These are phyloP conservation scores for Pachysandra terminalis DNA, from an alignment of 164 flowering plant genomes.

Conservation along the genomic window DNA sequence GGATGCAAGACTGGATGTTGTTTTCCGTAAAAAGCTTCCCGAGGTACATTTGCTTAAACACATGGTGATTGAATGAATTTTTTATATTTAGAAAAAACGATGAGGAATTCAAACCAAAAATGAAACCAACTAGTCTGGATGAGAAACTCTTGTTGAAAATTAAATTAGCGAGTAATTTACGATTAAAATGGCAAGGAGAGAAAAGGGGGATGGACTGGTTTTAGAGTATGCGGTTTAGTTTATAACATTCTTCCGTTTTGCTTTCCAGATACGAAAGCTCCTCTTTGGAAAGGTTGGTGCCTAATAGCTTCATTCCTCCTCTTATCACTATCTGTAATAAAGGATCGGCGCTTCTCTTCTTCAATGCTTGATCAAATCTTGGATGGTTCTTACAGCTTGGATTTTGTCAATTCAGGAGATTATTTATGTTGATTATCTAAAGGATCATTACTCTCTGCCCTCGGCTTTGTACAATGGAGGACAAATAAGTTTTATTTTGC, in stretches of 20 bases:
- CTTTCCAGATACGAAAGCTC: constrained; percentile 44
- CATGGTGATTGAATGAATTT: neutral
- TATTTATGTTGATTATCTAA: too few relatives aligned
- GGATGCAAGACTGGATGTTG: constrained; percentile 59
- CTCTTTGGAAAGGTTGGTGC: constrained; percentile 28
- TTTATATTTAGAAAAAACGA: neutral
- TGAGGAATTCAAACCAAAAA: too few relatives aligned
- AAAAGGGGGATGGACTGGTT: neutral
- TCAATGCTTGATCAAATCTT: too few relatives aligned
- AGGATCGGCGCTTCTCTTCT: neutral
- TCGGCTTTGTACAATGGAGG: too few relatives aligned
- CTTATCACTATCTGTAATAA: neutral
- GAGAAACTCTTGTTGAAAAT: too few relatives aligned
- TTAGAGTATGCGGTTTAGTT: neutral
- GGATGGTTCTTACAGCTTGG: too few relatives aligned
- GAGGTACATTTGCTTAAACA: constrained; percentile 33
- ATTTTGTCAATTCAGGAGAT: too few relatives aligned
- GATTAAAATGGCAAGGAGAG: neutral
- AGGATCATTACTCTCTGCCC: too few relatives aligned
- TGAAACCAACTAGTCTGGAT: neutral
- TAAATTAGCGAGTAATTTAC: too few relatives aligned
- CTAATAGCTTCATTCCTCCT: constrained; percentile 1
- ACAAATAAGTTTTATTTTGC: too few relatives aligned
- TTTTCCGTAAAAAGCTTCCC: constrained; percentile 55
- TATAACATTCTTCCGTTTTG: neutral